A percentile compares a stretch with the other conserved stretches of the same genome.
Conservation (phyloP, 345 rosid species). For the Rhodomyrtus tomentosa region DNA sequence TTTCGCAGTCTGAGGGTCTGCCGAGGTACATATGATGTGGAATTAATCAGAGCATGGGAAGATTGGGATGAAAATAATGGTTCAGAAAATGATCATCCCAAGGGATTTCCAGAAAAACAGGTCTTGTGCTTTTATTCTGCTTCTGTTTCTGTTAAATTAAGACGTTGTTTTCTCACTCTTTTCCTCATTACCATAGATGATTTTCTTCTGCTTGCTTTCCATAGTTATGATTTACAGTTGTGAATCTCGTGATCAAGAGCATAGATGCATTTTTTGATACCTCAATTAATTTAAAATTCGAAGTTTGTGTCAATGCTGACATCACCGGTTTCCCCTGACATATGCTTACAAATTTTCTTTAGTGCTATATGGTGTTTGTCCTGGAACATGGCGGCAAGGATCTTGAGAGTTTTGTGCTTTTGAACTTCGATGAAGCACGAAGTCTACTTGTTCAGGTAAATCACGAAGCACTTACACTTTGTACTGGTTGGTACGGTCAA, state of each 20-base stretch:
- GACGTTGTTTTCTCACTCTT: neutral
- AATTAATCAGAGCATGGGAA: slow-evolving; percentile 82
- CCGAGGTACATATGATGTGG: slow-evolving; percentile 67
- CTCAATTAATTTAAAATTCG: neutral
- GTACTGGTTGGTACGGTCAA: neutral
- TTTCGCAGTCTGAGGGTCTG: slow-evolving; percentile 66
- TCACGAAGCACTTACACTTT: neutral
- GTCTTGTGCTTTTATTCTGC: slow-evolving; percentile 12
- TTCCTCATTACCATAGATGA: neutral
- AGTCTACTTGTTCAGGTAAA: slow-evolving; percentile 80
- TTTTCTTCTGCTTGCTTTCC: neutral
- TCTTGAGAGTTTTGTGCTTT: slow-evolving; percentile 84
- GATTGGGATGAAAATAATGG: slow-evolving; percentile 74
- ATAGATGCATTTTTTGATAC: neutral
- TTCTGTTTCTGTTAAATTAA: neutral
- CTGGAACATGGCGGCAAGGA: slow-evolving; percentile 94
- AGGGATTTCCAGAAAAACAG: slow-evolving; percentile 71
- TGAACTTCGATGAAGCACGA: slow-evolving; percentile 67
- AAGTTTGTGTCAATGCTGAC: neutral
- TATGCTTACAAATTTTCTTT: slow-evolving; percentile 8
- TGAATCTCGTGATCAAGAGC: neutral
- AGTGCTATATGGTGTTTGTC: slow-evolving; percentile 83
- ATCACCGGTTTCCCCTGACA: neutral
- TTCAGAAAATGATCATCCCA: slow-evolving; percentile 91
- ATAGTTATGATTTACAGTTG: neutral